phyloP scores from a whole-genome alignment of 2,329 filamentous ascomycete species.

The Pseudogymnoascus sp. region DNA sequence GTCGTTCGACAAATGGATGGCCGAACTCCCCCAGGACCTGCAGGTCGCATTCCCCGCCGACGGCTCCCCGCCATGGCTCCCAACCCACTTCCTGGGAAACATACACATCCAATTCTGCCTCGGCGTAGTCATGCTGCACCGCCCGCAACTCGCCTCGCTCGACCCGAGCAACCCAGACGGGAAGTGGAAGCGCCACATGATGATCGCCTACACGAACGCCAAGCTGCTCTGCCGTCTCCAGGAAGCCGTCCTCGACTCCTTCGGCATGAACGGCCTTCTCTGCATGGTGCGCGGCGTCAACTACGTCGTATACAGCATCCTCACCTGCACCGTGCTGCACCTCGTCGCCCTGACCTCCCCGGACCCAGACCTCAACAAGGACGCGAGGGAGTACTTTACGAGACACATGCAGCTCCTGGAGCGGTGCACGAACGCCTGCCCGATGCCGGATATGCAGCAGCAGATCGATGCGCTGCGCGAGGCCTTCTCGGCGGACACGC shows the following conservation, averaged over 20 bases:
- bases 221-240: constrained; percentile 80
- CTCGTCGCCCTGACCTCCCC: constrained; percentile 89
- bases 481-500: constrained; percentile 80
- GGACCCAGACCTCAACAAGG: constrained; percentile 75
- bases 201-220: constrained; percentile 74
- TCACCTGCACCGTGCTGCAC: constrained; percentile 89
- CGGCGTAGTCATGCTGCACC: constrained; percentile 75
- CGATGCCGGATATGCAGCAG: constrained; percentile 80
- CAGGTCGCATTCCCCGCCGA: constrained; percentile 69
- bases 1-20: constrained; percentile 65
- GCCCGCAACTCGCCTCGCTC: constrained; percentile 74
- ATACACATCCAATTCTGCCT: constrained; percentile 85
- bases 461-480: constrained; percentile 84
- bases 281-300: constrained; percentile 93
- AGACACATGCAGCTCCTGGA: constrained; percentile 92
- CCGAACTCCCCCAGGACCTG: constrained; percentile 69
- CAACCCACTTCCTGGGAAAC: constrained; percentile 82
- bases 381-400: constrained; percentile 82
- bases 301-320: constrained; percentile 85
- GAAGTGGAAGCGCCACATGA: constrained; percentile 82
- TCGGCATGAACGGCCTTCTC: constrained; percentile 69
- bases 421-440: constrained; percentile 72
- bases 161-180: constrained; percentile 63
- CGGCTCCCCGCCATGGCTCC: constrained; percentile 72
- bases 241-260: constrained; percentile 69